Evolutionary conservation across 495 filamentous ascomycete genomes (phyloP), one percentile per base, ranked within the genome.

Genomic region (Lichenothelia convexa): DNA sequence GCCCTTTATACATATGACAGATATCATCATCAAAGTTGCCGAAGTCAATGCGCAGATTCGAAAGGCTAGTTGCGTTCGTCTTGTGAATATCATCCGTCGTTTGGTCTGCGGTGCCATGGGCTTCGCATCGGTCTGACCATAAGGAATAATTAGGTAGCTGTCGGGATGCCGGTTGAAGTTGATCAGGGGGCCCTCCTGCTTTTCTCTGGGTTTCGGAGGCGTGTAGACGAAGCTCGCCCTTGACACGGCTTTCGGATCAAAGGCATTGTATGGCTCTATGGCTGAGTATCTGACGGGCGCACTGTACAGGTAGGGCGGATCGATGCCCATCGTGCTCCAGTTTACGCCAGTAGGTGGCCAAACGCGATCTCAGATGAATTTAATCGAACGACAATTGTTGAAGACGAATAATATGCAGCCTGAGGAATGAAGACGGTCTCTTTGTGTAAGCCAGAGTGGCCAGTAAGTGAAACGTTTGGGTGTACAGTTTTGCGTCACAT

Each of bases 181-280:
- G 38, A 93, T 62, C 50, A 87, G 54, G 16, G 81, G 83, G 0
- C 79, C 83, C 19, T 78, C 65, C 21, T 58, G 64, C 63, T 78
- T 78, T n/a, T 65, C 60, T 38, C 65, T 71, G 9, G 60, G 64
- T 9, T 55, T 51, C 41, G 13, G 23, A 1, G 66, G 64, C 12
- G 59, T 62, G 19, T 59, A 63, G 42, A 67, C 57, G 47, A 60
- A 73, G 54, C 77, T 83, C 39, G 79, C 76, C 52, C 78, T 65
- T 6, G 82, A 80, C 22, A 78, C 70, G 37, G 76, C 75, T 48
- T 82, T 89, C 11, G 85, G 85, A 47, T 93, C 80, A 59, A 89
- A 93, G 0, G 53, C 48, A 22, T 78, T 62, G 22, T 60, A 65
- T 16, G 62, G 65, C 36, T 64, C 64, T 41, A 53, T 44, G 48